Evolutionary conservation across 208 protist genomes (phyloP).

Genomic region (Crithidia thermophila): DNA sequence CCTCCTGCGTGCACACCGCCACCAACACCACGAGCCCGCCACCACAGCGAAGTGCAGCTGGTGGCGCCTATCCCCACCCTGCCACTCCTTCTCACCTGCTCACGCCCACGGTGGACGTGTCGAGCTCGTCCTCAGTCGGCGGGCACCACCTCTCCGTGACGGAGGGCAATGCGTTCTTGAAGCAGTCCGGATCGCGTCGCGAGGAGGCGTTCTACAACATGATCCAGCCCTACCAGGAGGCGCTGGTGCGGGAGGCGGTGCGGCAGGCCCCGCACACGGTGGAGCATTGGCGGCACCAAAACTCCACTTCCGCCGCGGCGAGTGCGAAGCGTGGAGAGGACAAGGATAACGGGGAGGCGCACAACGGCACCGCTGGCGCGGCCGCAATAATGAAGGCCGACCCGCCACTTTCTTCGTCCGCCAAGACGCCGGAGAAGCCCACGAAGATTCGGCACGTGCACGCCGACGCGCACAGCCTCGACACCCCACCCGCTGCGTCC

Average conservation of each 20-base stretch:
- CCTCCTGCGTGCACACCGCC: conserved; percentile 4
- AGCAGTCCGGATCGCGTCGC: conserved; percentile 69
- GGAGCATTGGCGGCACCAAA: conserved; percentile 20
- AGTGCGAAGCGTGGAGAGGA: background rate
- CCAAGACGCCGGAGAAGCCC: background rate
- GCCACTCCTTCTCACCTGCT: background rate
- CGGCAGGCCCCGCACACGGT: conserved; percentile 36
- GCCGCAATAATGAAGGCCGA: no score
- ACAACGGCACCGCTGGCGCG: background rate
- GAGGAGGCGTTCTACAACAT: conserved; percentile 85
- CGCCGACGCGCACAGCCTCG: background rate
- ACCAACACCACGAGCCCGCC: conserved; percentile 1
- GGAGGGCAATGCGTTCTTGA: conserved; percentile 65
- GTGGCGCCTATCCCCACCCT: no score
- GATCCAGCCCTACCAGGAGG: conserved; percentile 61
- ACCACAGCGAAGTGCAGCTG: no score
- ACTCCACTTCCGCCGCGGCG: background rate
- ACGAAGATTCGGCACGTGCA: conserved; percentile 3
- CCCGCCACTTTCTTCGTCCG: no score
- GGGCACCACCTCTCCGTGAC: conserved; percentile 82
- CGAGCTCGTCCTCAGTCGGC: conserved; percentile 65
- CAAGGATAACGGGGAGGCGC: background rate
- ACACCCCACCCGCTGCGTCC: background rate
- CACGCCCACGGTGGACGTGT: conserved; percentile 24
- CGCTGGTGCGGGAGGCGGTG: conserved; percentile 43